A percentile compares a stretch with the other conserved stretches of the same genome.
Conservation (phyloP, 495 filamentous ascomycete genomes). For the Penicillium robsamsonii region DNA sequence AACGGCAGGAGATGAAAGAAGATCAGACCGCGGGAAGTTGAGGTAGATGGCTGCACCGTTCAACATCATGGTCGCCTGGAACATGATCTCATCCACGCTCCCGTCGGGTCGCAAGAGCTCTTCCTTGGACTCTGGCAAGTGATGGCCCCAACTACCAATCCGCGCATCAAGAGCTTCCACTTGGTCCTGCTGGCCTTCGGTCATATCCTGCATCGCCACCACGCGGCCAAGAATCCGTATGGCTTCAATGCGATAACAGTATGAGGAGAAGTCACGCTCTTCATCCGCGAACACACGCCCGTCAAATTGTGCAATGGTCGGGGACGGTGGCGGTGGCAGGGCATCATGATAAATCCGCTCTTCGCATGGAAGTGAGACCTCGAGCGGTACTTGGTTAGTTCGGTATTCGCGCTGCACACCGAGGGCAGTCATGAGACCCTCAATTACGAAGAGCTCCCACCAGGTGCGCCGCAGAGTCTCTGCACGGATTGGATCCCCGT, state of each 20-base stretch:
- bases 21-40: slow-evolving; percentile 50
- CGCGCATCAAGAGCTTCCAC: slow-evolving; percentile 65
- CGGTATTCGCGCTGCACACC: slow-evolving; percentile 39
- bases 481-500: slow-evolving; percentile 55
- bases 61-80: slow-evolving; percentile 84
- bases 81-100: slow-evolving; percentile 83
- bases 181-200: slow-evolving; percentile 43
- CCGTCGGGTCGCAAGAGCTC: slow-evolving; percentile 64
- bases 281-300: slow-evolving; percentile 46
- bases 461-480: slow-evolving; percentile 84
- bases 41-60: slow-evolving; percentile 54
- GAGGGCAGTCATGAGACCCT: slow-evolving; percentile 55
- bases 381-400: slow-evolving; percentile 35
- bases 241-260: slow-evolving; percentile 55
- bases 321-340: slow-evolving; percentile 34
- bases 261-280: slow-evolving; percentile 48
- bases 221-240: slow-evolving; percentile 73
- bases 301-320: slow-evolving; percentile 46
- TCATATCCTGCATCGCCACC: slow-evolving; percentile 48
- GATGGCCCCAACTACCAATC: slow-evolving; percentile 79
- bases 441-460: slow-evolving; percentile 87
- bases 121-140: slow-evolving; percentile 73
- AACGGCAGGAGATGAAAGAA: slow-evolving; percentile 47
- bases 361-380: slow-evolving; percentile 45
- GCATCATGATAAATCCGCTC: slow-evolving; percentile 49